Evolutionary conservation across 805 yeast species (phyloP).

Genomic region (Limtongozyma cylindracea): DNA sequence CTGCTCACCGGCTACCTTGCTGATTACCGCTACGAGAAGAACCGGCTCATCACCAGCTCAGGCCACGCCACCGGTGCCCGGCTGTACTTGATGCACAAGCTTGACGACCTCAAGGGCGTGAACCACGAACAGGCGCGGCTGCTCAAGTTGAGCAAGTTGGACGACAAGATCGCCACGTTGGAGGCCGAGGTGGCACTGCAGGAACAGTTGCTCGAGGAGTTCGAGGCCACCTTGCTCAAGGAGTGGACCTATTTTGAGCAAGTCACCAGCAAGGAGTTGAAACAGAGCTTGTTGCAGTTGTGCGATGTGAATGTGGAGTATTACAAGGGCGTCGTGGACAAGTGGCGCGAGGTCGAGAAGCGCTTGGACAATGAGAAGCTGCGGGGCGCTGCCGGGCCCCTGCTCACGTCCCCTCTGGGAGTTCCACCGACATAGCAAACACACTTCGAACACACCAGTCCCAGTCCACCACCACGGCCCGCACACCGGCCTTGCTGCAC

Average conservation of each 20-base stretch:
- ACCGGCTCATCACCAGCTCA: too few species aligned
- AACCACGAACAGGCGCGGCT: too few species aligned
- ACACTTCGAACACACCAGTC: too few species aligned
- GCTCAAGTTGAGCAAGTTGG: slow-evolving; percentile 14
- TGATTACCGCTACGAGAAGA: slow-evolving; percentile 45
- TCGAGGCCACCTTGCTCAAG: slow-evolving; percentile 18
- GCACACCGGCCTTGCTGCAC: too few species aligned
- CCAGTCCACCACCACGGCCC: too few species aligned
- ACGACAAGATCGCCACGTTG: slow-evolving; percentile 14
- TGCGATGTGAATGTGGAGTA: slow-evolving; percentile 58
- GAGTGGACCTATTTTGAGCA: slow-evolving; percentile 58
- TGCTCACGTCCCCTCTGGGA: too few species aligned
- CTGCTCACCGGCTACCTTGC: slow-evolving; percentile 57
- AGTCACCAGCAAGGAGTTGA: slow-evolving; percentile 61
- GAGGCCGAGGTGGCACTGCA: slow-evolving; percentile 19
- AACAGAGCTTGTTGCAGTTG: slow-evolving; percentile 39
- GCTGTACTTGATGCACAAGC: slow-evolving; percentile 12
- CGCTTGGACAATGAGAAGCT: too few species aligned
- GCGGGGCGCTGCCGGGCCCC: too few species aligned
- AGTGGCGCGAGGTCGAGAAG: slow-evolving; percentile 31
- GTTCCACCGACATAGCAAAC: too few species aligned
- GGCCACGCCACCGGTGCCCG: slow-evolving; percentile 25
- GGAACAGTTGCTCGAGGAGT: slow-evolving; percentile 16
- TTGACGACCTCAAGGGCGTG: slow-evolving; percentile 17
- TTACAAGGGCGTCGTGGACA: slow-evolving; percentile 38